Conservation (phyloP, 164 flowering plant species). For the Hamamelis virginiana region DNA sequence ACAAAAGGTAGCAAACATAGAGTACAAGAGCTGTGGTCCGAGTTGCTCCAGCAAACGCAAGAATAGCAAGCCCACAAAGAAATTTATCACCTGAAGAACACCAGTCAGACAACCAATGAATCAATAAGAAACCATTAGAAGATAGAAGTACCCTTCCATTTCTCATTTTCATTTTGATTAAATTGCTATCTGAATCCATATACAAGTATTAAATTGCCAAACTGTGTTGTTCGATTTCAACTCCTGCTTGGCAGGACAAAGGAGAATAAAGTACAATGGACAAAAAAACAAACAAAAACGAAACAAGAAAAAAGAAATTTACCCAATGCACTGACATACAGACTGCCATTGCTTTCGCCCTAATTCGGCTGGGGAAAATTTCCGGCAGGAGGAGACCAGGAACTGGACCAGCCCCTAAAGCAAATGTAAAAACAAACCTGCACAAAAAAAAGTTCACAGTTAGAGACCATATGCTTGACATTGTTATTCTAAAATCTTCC, state of each 20-base stretch:
- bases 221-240: too few relatives aligned
- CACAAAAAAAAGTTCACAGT: constrained; percentile 19
- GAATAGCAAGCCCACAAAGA: constrained; percentile 90
- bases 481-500: not conserved
- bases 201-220: too few relatives aligned
- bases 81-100: constrained; percentile 72
- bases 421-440: constrained; percentile 89
- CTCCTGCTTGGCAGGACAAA: not conserved
- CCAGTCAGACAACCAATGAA: not conserved
- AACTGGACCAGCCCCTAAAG: constrained; percentile 95
- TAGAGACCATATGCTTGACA: not conserved
- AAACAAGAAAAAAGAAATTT: constrained; percentile 23
- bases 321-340: constrained; percentile 98
- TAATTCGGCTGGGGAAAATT: constrained; percentile 75
- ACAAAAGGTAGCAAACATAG: constrained; percentile 69
- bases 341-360: constrained; percentile 94
- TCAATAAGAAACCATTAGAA: not conserved
- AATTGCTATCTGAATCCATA: too few relatives aligned
- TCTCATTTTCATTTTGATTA: not conserved
- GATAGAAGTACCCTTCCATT: not conserved
- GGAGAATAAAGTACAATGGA: not conserved
- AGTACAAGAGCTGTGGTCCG: constrained; percentile 70
- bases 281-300: not conserved
- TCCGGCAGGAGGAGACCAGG: constrained; percentile 92
- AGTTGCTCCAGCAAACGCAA: constrained; percentile 76